Base-by-base conservation (phyloP, 371 early-diverging fungal genomes). In the Lichtheimia ramosa region DNA sequence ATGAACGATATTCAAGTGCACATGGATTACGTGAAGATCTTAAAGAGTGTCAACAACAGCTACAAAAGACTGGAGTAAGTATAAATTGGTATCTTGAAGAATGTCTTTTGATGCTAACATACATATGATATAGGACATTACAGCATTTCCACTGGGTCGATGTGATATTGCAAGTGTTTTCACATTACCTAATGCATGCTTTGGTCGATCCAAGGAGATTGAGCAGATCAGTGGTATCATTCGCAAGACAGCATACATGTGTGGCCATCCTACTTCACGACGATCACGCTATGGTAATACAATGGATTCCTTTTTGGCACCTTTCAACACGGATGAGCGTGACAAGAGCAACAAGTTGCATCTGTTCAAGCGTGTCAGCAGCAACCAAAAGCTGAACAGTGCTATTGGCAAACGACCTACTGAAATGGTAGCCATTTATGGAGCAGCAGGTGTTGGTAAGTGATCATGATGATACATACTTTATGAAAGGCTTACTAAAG, bases 1-100 rank as follows among this genome's bases (percentile, higher is more conserved):
- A 79, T 54, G 80, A 79, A 62, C 63, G 85, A 54, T 85, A 85
- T 58, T 78, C 79, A 20, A 85, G 79, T 54, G 85, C 83, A 13
- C 79, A 76, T 59, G 83, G 83, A 3, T 63, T 85, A 42, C 72
- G 82, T 49, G 80, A 82, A 53, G 85, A 85, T 64, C 62, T 85
- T 13, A 69, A 79, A 48, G 76, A 73, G 54, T 82, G 82, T 48
- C 62, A 77, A 51, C 73, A 71, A 14, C 69, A 66, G 54, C 54
- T 78, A 43, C 51, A 68, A 46, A 21, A 70, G 54, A 27, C 34
- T 10, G 34, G 34, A 5, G 34, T 34, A 59, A 46, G 46, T 46
- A 46, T 8, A 8, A n/a, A n/a, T n/a, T n/a, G 46, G 6, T 1
- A 16, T 46, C 20, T 46, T 46, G 43, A 18, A 7, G n/a, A 5